Evolutionary conservation across 768 basidiomycete genomes (phyloP).

Genomic region (Clitopilus passeckerianus): DNA sequence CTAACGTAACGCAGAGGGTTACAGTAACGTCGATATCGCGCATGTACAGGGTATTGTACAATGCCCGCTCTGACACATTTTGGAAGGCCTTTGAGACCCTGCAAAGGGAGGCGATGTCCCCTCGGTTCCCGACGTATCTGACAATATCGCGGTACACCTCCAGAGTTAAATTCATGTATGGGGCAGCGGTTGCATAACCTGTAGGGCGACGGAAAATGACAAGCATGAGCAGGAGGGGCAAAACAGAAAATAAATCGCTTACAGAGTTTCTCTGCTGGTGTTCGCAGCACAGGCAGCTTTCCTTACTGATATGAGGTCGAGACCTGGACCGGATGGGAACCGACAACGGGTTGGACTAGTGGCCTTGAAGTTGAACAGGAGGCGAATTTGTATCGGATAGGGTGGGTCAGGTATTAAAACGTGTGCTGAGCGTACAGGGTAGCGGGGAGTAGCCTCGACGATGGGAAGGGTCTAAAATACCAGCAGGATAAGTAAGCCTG

Average conservation of each 20-base stretch:
- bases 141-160: constrained; percentile 58
- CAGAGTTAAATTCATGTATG: constrained; percentile 53
- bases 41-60: constrained; percentile 57
- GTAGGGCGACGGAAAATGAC: neutral
- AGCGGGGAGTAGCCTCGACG: neutral
- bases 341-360: neutral
- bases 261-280: constrained; percentile 17
- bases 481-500: constrained; percentile 7
- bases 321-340: neutral
- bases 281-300: neutral
- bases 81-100: constrained; percentile 54
- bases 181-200: constrained; percentile 34
- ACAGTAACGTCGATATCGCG: constrained; percentile 31
- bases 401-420: neutral
- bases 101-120: constrained; percentile 54
- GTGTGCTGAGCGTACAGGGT: neutral
- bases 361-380: neutral
- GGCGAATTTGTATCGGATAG: neutral
- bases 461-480: constrained; percentile 1
- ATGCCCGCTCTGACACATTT: constrained; percentile 45
- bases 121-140: constrained; percentile 41
- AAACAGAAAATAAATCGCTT: constrained; percentile 6
- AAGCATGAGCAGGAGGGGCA: neutral
- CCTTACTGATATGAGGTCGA: neutral
- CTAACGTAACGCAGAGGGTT: constrained; percentile 43